Evolutionary conservation across 202 grass and related monocot genomes (phyloP).

Genomic region (Schoenoplectus tabernaemontani): DNA sequence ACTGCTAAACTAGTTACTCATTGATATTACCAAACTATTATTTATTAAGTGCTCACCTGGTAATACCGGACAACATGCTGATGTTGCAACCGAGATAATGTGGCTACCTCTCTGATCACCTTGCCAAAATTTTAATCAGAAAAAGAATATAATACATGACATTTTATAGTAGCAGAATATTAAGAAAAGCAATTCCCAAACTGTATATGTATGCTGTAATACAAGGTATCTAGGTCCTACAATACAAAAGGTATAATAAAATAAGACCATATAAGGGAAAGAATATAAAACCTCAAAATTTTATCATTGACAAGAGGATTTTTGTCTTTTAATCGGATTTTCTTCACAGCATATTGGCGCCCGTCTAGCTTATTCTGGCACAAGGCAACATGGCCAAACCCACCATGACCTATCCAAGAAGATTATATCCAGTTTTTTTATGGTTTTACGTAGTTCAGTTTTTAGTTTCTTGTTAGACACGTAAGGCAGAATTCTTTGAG

Average conservation of each 20-base stretch:
- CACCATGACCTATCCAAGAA: conserved; percentile 59
- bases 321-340: conserved; percentile 85
- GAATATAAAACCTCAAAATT: conserved; percentile 73
- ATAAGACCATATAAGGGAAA: conserved; percentile 14
- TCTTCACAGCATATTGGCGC: conserved; percentile 94
- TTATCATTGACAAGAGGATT: conserved; percentile 81
- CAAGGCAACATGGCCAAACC: conserved; percentile 79
- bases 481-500: too few species aligned
- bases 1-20: conserved; percentile 5
- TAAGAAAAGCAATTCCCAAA: not conserved
- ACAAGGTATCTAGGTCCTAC: not conserved
- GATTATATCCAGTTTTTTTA: conserved; percentile 3
- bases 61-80: conserved; percentile 97
- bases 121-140: conserved; percentile 51
- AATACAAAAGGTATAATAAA: conserved; percentile 6
- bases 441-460: not conserved
- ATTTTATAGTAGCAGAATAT: conserved; percentile 2
- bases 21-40: conserved; percentile 17
- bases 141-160: conserved; percentile 2
- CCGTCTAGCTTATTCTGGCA: conserved; percentile 95
- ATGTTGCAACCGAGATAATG: conserved; percentile 86
- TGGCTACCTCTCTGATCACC: conserved; percentile 93
- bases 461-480: not conserved
- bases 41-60: conserved; percentile 44
- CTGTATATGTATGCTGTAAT: not conserved